Evolutionary conservation across 2,329 filamentous ascomycete genomes (phyloP), one percentile per base, ranked within the genome.

Genomic region (Nemania sp.): DNA sequence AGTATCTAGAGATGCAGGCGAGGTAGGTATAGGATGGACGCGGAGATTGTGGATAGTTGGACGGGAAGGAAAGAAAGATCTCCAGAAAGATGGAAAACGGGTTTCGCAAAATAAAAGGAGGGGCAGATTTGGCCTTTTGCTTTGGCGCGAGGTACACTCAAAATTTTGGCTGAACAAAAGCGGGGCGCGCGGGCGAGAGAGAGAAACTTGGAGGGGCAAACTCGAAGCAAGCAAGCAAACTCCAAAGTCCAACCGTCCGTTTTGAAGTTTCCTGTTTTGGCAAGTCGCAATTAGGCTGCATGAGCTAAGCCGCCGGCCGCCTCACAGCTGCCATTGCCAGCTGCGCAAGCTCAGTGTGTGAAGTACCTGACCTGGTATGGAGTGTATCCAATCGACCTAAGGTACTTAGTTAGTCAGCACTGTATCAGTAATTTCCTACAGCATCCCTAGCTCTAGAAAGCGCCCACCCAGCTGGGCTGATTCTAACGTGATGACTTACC

Each of bases 141-240:
- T 39, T 7, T 7, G 10, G 63, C 58, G 60, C 40, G 32, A 54
- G 65, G 68, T 64, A 65, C 65, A 57, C 64, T 70, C 68, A 69
- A 71, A 71, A 64, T 64, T 72, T 70, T 71, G 67, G 68, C 58
- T 59, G 57, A 46, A 18, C 50, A 65, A 68, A 68, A 67, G 66
- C 64, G 67, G 69, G 65, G 50, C 55, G 32, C 50, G 43, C 66
- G 69, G 65, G 50, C 55, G 32, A 46, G 43, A 42, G 43, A 51
- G 34, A 52, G 49, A 48, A 18, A 25, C 43, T 34, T 65, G 62
- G 64, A 66, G 65, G 62, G 64, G 64, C 59, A 60, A n/a, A n/a
- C n/a, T n/a, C n/a, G n/a, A n/a, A n/a, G n/a, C n/a, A n/a, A n/a
- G n/a, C n/a, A n/a, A n/a, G n/a, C n/a, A n/a, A n/a, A 25, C 37